A percentile compares a stretch with the other conserved stretches of the same genome.
phyloP scores from a whole-genome alignment of 192 early-diverging fungal species.

The Jimgerdemannia flammicorona region DNA sequence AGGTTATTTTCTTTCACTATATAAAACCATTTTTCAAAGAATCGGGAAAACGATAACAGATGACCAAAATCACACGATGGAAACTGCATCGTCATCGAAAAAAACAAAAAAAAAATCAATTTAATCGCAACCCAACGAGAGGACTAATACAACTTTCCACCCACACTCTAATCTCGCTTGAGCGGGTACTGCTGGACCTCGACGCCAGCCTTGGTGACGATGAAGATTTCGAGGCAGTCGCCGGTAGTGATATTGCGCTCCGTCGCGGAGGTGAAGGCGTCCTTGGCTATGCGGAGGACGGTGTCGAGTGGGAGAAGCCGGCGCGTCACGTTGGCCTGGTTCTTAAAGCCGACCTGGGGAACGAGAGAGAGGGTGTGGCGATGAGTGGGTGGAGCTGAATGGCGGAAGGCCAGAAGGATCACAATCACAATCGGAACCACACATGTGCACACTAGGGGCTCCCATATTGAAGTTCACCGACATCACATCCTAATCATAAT shows the following conservation, averaged over 20 bases:
- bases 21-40: too few relatives aligned
- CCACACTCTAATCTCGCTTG: conserved; percentile 80
- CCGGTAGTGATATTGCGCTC: conserved; percentile 99
- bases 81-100: too few relatives aligned
- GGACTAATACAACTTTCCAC: not conserved
- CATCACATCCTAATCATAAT: not conserved
- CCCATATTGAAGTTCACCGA: not conserved
- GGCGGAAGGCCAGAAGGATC: not conserved
- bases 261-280: conserved; percentile 93
- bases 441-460: too few relatives aligned
- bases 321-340: conserved; percentile 48
- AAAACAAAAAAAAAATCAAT: too few relatives aligned
- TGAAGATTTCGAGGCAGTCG: conserved; percentile 90
- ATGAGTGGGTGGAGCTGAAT: not conserved
- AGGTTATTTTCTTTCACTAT: too few relatives aligned
- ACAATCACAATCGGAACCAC: too few relatives aligned
- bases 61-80: too few relatives aligned
- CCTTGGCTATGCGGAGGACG: conserved; percentile 81
- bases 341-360: conserved; percentile 66
- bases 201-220: conserved; percentile 76
- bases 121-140: too few relatives aligned
- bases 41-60: too few relatives aligned
- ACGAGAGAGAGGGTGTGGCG: not conserved
- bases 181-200: conserved; percentile 69
- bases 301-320: conserved; percentile 46